phyloP scores from a whole-genome alignment of 2,329 filamentous ascomycete species.

The Clarireedia monteithiana region DNA sequence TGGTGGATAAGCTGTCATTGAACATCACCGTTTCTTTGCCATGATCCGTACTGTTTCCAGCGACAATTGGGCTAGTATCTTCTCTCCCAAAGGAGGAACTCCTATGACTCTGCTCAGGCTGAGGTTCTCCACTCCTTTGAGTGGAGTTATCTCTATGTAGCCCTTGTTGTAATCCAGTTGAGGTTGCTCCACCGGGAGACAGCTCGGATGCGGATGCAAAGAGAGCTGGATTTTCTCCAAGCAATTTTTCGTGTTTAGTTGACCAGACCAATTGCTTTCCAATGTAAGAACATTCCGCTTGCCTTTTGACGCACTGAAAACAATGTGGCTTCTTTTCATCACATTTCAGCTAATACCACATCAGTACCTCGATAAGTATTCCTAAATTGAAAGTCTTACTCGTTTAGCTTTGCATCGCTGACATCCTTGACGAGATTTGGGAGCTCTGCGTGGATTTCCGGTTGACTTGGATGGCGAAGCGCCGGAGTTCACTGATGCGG shows the following conservation, averaged over 20 bases:
- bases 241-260: conserved; percentile 27
- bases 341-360: conserved; percentile 22
- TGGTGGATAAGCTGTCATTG: conserved; percentile 22
- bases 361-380: conserved; percentile 3
- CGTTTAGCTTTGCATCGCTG: conserved; percentile 25
- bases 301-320: conserved; percentile 21
- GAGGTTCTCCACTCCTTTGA: no score
- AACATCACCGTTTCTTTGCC: neutral
- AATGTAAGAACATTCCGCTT: conserved; percentile 22
- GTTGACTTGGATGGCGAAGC: neutral
- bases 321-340: conserved; percentile 26
- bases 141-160: no score
- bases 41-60: neutral
- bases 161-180: no score
- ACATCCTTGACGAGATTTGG: conserved; percentile 25
- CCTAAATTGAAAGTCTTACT: conserved; percentile 11
- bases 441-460: conserved; percentile 21
- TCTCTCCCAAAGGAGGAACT: no score
- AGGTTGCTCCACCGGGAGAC: no score
- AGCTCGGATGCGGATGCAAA: neutral
- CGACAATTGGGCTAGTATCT: neutral
- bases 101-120: no score
- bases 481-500: neutral
- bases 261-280: conserved; percentile 23
- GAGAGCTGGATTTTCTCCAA: neutral